Base-by-base conservation (phyloP, 192 early-diverging fungal species). In the Gaertneriomyces sp. region DNA sequence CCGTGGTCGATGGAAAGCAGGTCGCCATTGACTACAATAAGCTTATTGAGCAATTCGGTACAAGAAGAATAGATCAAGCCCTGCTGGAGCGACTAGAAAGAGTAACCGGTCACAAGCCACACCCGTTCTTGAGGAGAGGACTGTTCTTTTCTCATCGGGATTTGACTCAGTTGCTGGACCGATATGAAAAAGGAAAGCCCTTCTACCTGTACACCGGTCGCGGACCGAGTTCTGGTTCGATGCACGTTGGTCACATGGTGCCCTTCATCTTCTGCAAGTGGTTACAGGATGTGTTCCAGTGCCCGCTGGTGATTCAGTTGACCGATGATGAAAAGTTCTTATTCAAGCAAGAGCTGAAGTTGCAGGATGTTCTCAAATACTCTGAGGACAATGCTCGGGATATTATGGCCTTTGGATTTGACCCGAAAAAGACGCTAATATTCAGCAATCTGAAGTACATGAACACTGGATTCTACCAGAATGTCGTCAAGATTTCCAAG, bases 271-370 rank as follows among this genome's bases (percentile, higher is more conserved):
- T 98, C 68, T 97, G 94, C 85, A 91, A 95, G 87, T 96, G 89
- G 87, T 80, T 98, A 50, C 96, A 98, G 73, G 96, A 98, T 38
- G 85, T 91, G 33, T 98, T 98, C 83, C 87, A 94, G 71, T 91
- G 89, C 4, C 93, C 95, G 33, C 70, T 97, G 33, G 96, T 98
- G 6, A 89, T 98, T 59, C 96, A 98, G 75, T 81, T 98, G 64
- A 98, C 96, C 62, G 96, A 98, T 73, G 96, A 98, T 72, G 96
- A 98, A 81, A 98, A 98, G 83, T 98, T 91, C 75, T 71, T 98
- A 75, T 98, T 97, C 86, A 95, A 94, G 74, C 73, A 84, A 20
- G 89, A 89, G 17, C 74, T 98, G 57, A 94, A 90, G 53, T 52
- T 94, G 7, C 95, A 94, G 38, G 81, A 94, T 41, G 85, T 83